These are phyloP conservation scores for Linnemannia zychae DNA, from an alignment of 192 early-diverging fungal genomes.

Conservation along the genomic window DNA sequence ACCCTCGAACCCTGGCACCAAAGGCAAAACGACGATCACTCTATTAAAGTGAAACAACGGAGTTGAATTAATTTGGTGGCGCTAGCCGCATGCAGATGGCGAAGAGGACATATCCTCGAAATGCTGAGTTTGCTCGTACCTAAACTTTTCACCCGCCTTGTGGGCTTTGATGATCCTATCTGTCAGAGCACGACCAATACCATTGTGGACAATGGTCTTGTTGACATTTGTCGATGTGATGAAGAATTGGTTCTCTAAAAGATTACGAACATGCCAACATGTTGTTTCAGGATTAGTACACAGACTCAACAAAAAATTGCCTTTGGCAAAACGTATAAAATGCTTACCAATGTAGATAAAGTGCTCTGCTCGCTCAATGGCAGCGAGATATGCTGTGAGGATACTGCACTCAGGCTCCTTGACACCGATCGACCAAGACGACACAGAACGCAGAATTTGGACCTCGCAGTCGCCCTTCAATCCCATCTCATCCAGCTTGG, in stretches of 20 bases:
- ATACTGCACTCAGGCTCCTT: slow-evolving; percentile 76
- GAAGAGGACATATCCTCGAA: slow-evolving; percentile 12
- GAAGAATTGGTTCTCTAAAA: slow-evolving; percentile 89
- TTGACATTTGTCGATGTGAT: slow-evolving; percentile 68
- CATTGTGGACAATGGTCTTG: slow-evolving; percentile 79
- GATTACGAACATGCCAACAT: background rate
- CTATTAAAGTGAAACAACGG: slow-evolving; percentile 61
- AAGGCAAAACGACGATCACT: slow-evolving; percentile 81
- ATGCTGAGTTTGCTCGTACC: slow-evolving; percentile 3
- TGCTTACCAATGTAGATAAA: slow-evolving; percentile 82
- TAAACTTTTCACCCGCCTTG: slow-evolving; percentile 50
- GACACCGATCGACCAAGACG: slow-evolving; percentile 77
- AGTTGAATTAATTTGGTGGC: background rate
- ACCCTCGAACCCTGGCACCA: slow-evolving; percentile 85
- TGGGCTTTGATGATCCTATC: slow-evolving; percentile 82
- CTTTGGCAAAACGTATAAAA: background rate
- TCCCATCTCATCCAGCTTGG: slow-evolving; percentile 62
- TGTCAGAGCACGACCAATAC: slow-evolving; percentile 80
- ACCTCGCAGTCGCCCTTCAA: slow-evolving; percentile 70
- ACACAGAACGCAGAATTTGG: slow-evolving; percentile 76
- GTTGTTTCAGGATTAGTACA: background rate
- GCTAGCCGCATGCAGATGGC: background rate
- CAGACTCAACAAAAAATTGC: background rate
- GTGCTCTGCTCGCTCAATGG: slow-evolving; percentile 80
- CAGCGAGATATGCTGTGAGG: slow-evolving; percentile 80